phyloP scores from a whole-genome alignment of 371 early-diverging fungal species.

The Entomophthora muscae region DNA sequence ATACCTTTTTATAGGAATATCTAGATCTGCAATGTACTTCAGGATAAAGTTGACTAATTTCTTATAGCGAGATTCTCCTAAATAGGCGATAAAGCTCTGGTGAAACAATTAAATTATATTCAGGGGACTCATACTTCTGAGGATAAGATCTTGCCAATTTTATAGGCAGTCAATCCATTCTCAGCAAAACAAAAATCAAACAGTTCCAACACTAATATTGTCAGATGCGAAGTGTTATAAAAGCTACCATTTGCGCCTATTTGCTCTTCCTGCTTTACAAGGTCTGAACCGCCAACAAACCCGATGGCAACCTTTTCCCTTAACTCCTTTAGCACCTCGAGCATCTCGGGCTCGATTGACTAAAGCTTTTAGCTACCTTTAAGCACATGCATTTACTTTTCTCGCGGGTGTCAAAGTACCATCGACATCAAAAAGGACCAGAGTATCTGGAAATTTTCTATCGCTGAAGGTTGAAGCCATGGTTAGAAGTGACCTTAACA shows the following conservation, averaged over 20 bases:
- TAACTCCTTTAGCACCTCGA: constrained; percentile 55
- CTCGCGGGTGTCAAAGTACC: constrained; percentile 98
- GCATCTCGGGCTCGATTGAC: constrained; percentile 57
- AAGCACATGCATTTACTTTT: constrained; percentile 25
- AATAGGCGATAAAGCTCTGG: constrained; percentile 85
- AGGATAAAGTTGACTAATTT: constrained; percentile 88
- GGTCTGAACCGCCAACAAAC: constrained; percentile 98
- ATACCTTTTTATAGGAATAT: constrained; percentile 89
- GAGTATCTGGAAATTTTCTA: constrained; percentile 56
- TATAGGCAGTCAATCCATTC: constrained; percentile 96
- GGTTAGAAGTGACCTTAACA: too few relatives aligned
- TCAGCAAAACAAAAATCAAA: constrained; percentile 99
- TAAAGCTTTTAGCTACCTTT: not conserved
- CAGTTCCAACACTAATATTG: constrained; percentile 33
- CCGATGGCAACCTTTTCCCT: constrained; percentile 87
- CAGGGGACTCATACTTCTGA: constrained; percentile 34
- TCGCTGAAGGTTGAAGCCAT: constrained; percentile 31
- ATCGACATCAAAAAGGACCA: constrained; percentile 98
- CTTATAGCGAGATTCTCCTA: constrained; percentile 95
- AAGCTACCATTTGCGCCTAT: constrained; percentile 62
- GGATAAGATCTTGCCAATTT: constrained; percentile 50
- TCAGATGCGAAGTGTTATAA: not conserved
- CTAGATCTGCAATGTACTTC: constrained; percentile 86
- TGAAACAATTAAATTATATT: not conserved
- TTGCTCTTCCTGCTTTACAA: constrained; percentile 96